These are phyloP conservation scores for Syzygium syzygioides DNA, from an alignment of 441 rosid species.

Conservation along the genomic window DNA sequence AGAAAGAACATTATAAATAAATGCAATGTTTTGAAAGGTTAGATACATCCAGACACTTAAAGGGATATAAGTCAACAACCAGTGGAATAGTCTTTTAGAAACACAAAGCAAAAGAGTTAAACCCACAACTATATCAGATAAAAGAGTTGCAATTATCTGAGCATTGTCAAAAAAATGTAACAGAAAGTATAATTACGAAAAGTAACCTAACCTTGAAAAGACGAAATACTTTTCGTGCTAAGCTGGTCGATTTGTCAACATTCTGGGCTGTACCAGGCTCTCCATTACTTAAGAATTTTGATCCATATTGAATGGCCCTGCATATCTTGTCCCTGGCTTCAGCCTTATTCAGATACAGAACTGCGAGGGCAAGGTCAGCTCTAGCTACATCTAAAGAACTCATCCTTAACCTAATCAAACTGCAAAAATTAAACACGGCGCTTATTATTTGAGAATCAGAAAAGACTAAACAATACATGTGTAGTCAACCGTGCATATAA, in stretches of 20 bases:
- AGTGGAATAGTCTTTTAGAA: not conserved
- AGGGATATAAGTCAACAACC: not conserved
- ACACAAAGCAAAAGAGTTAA: not conserved
- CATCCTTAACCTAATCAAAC: slow-evolving; percentile 42
- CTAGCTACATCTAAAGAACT: slow-evolving; percentile 78
- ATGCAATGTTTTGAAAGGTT: not conserved
- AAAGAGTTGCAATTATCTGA: not conserved
- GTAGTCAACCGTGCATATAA: not conserved
- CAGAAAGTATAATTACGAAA: not conserved
- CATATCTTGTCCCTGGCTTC: slow-evolving; percentile 99
- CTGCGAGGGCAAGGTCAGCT: slow-evolving; percentile 83
- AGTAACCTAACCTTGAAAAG: slow-evolving; percentile 65
- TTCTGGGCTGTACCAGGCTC: slow-evolving; percentile 92
- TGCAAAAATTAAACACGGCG: not conserved
- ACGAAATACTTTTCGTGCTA: slow-evolving; percentile 96
- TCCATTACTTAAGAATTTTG: slow-evolving; percentile 82
- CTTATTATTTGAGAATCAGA: not conserved
- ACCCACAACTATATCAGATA: not conserved
- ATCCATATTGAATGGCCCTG: slow-evolving; percentile 94
- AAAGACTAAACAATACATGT: not conserved
- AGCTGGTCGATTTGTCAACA: slow-evolving; percentile 91
- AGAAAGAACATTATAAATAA: not conserved
- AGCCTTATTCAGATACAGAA: slow-evolving; percentile 86
- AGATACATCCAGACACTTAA: not conserved
- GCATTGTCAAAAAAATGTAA: not conserved